Evolutionary conservation across 352 stramenopile species (phyloP).

Genomic region (Thalassiosira mediterranea): DNA sequence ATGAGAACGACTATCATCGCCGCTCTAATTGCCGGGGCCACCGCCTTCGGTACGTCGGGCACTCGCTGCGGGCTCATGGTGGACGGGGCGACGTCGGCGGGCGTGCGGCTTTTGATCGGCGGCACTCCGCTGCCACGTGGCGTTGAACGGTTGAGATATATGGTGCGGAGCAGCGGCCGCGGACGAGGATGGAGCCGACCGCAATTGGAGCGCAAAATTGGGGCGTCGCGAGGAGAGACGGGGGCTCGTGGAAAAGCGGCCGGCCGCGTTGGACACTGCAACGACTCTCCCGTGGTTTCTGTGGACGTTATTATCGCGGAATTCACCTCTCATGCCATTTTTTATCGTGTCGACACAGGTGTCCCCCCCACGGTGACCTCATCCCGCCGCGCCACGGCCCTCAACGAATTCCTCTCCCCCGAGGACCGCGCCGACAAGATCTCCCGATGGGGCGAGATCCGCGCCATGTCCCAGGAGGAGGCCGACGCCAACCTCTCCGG

Average conservation of each 20-base stretch:
- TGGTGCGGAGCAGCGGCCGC: too few species aligned
- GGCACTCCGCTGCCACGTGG: too few species aligned
- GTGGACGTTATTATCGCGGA: neutral
- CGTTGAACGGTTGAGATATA: too few species aligned
- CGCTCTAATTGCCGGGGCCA: constrained; percentile 52
- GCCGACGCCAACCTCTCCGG: constrained; percentile 56
- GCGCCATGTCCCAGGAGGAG: constrained; percentile 55
- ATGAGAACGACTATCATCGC: constrained; percentile 70
- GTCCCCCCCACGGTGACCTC: constrained; percentile 14
- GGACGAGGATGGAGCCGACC: neutral
- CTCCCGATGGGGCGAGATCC: constrained; percentile 66
- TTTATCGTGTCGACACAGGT: constrained; percentile 23
- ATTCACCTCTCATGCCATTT: neutral
- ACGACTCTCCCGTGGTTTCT: neutral
- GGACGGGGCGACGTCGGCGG: neutral
- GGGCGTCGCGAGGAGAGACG: neutral
- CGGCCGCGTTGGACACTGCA: neutral
- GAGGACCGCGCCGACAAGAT: constrained; percentile 64
- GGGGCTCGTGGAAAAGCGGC: neutral
- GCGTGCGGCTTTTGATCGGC: too few species aligned
- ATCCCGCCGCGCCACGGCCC: constrained; percentile 22
- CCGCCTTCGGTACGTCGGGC: constrained; percentile 70
- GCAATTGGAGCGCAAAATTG: neutral
- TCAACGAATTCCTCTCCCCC: constrained; percentile 39
- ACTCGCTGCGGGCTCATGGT: neutral